phyloP scores from a whole-genome alignment of 306 rosid species.

The Medicago arabica region DNA sequence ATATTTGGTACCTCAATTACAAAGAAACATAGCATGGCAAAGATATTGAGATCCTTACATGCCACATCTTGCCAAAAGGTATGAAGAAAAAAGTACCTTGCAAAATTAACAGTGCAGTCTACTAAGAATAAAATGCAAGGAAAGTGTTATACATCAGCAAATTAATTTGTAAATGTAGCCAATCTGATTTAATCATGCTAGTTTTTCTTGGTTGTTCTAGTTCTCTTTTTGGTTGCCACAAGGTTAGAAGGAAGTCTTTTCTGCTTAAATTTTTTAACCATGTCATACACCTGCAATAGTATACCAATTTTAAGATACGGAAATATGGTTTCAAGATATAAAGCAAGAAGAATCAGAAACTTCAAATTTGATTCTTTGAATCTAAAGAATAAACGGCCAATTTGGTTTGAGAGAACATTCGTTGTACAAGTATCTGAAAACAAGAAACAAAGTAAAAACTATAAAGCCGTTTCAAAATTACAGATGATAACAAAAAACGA shows the following conservation, averaged over 20 bases:
- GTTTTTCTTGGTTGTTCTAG: slow-evolving; percentile 43
- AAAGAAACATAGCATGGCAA: neutral
- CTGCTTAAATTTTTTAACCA: slow-evolving; percentile 80
- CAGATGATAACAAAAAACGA: neutral
- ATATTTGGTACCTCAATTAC: neutral
- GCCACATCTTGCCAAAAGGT: neutral
- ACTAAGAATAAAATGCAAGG: slow-evolving; percentile 1
- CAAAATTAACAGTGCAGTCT: slow-evolving; percentile 15
- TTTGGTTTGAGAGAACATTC: slow-evolving; percentile 5
- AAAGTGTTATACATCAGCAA: slow-evolving; percentile 9
- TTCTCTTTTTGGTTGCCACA: slow-evolving; percentile 56
- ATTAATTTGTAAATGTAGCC: slow-evolving; percentile 11
- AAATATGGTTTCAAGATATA: slow-evolving; percentile 8
- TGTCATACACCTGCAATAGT: slow-evolving; percentile 66
- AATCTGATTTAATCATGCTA: slow-evolving; percentile 20
- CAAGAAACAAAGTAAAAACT: neutral
- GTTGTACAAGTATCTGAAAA: neutral
- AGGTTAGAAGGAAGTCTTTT: slow-evolving; percentile 41
- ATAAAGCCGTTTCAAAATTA: neutral
- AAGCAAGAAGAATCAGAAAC: slow-evolving; percentile 27
- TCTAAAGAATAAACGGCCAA: neutral
- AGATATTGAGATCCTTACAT: neutral
- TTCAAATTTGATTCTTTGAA: slow-evolving; percentile 25
- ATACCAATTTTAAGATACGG: slow-evolving; percentile 14
- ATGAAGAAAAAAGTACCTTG: slow-evolving; percentile 6